Evolutionary conservation across 2,329 filamentous ascomycete species (phyloP).

Genomic region (Penicillium aurantiogriseum): DNA sequence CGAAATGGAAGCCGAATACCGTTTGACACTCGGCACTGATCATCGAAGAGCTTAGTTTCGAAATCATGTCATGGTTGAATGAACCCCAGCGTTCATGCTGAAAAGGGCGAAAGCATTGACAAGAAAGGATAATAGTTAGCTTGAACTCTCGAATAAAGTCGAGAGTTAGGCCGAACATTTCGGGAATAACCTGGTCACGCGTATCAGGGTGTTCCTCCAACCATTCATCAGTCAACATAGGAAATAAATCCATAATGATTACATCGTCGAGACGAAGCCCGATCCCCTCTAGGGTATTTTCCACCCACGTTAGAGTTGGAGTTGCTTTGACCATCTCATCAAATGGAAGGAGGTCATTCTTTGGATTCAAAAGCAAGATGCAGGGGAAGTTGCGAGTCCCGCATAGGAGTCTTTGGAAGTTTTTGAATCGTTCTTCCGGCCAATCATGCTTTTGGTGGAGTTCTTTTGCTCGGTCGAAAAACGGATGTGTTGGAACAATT

Average conservation of each 20-base stretch:
- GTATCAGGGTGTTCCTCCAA: background rate
- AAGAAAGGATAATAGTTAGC: background rate
- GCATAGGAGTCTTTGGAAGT: background rate
- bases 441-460: background rate
- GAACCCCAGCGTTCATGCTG: background rate
- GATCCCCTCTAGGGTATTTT: background rate
- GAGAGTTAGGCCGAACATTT: background rate
- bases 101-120: background rate
- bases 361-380: background rate
- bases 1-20: background rate
- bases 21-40: background rate
- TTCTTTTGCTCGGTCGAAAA: background rate
- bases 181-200: background rate
- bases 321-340: background rate
- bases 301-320: background rate
- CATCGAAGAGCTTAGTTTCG: background rate
- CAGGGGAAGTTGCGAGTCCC: background rate
- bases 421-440: background rate
- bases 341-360: background rate
- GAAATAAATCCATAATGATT: background rate
- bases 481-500: background rate
- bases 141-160: background rate
- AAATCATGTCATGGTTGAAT: background rate
- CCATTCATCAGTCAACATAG: background rate
- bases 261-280: background rate